Evolutionary conservation across 2,329 filamentous ascomycete species (phyloP), one percentile per base, ranked within the genome.

Genomic region (Orbilia javanica): DNA sequence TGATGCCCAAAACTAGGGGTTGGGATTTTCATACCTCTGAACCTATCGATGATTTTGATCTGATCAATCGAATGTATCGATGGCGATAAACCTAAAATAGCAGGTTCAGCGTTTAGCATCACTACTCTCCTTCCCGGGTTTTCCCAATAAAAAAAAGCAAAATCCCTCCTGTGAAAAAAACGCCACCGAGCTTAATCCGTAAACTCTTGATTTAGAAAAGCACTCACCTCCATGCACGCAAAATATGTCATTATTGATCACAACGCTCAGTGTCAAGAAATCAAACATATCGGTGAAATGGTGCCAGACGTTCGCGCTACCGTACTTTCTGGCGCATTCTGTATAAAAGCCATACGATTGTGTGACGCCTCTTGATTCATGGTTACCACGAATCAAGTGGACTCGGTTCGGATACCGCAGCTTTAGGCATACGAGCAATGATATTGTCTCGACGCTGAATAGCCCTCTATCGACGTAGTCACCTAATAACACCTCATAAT

Each of bases 201-300:
- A 55, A 72, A 44, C 48, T 3, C 22, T 25, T 36, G 31, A 4
- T 63, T 31, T 3, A 18, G 31, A 70, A 65, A 74, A 39, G 46
- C 10, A 48, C 74, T 78, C 53, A 87, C 91, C 96, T 84, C 96
- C 96, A 84, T 99, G 96, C 5, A 99, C 96, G 84, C 96, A 99
- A 84, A 99, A 99, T 81, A 99, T 99, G 84, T 98, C 93, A 84
- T 99, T 92, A 84, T 98, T 97, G 84, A 99, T 99, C 80, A 99
- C 95, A 79, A 98, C 96, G 82, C 93, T 97, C 72, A 99, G 87
- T 6, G 95, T 98, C 80, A 99, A 88, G 84, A 97, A 99, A 86
- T 99, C 96, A 85, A 99, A 99, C 94, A 99, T 98, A 86, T 99
- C 96, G 80, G 96, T 99, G 84, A 99, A 99, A 84, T 98, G 96